Conservation (phyloP, 2,329 filamentous ascomycete species). For the Cladosporium sp. region DNA sequence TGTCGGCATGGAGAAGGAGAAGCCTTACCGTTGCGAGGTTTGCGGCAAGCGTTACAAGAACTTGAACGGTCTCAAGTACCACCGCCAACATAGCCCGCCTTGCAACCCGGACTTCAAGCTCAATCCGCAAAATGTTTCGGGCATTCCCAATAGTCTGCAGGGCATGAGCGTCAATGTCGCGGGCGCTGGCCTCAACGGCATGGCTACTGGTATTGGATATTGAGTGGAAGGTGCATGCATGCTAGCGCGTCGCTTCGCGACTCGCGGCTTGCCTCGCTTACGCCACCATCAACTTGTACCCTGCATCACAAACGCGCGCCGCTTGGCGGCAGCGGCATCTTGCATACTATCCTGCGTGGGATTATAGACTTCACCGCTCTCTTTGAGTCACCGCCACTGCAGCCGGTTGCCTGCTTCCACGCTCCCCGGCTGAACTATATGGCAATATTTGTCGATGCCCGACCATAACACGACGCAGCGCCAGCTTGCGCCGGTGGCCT, state of each 20-base stretch:
- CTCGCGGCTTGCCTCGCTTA: neutral
- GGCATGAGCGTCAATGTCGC: constrained; percentile 48
- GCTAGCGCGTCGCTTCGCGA: constrained; percentile 8
- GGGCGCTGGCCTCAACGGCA: constrained; percentile 50
- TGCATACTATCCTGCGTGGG: constrained; percentile 1
- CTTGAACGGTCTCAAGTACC: constrained; percentile 94
- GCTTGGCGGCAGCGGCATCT: constrained; percentile 12
- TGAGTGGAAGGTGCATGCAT: constrained; percentile 17
- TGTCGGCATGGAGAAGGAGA: constrained; percentile 99
- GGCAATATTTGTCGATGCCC: neutral
- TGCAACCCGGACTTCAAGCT: constrained; percentile 80
- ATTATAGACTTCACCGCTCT: constrained; percentile 5
- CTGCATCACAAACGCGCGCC: constrained; percentile 17
- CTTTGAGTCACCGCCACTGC: constrained; percentile 7
- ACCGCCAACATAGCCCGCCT: constrained; percentile 67
- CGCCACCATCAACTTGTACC: constrained; percentile 12
- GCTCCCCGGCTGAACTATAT: constrained; percentile 1
- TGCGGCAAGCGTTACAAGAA: constrained; percentile 99
- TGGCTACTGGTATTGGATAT: constrained; percentile 35
- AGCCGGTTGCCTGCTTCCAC: neutral
- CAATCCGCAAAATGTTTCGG: constrained; percentile 32
- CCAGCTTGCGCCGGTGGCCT: neutral
- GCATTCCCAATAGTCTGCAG: constrained; percentile 36
- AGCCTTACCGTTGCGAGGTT: constrained; percentile 94
- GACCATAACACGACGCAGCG: neutral